Evolutionary conservation across 2,329 filamentous ascomycete species (phyloP).

Genomic region (Golovinomyces cichoracearum): DNA sequence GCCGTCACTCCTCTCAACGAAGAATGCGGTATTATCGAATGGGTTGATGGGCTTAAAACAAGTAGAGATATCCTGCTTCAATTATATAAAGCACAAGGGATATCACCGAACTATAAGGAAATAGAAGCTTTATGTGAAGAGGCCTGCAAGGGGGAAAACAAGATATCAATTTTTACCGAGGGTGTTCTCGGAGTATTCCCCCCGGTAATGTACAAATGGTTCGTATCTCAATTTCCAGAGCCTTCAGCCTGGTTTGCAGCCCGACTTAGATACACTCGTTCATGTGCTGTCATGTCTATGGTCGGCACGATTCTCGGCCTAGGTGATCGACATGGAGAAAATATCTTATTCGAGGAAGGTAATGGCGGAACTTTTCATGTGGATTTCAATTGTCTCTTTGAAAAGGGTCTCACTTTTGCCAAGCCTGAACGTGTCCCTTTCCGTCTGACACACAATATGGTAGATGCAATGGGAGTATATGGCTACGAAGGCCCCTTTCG

Average conservation of each 20-base stretch:
- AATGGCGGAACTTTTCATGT: constrained; percentile 91
- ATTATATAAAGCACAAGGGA: constrained; percentile 49
- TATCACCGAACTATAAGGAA: constrained; percentile 41
- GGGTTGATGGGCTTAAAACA: constrained; percentile 89
- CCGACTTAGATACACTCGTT: constrained; percentile 68
- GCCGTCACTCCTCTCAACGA: constrained; percentile 91
- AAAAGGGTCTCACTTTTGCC: constrained; percentile 86
- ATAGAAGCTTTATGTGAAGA: constrained; percentile 39
- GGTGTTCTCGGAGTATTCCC: constrained; percentile 41
- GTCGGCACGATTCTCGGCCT: constrained; percentile 82
- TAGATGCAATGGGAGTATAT: constrained; percentile 86
- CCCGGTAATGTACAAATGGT: constrained; percentile 76
- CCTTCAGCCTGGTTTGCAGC: constrained; percentile 80
- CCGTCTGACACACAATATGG: constrained; percentile 94
- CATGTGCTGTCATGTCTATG: constrained; percentile 98
- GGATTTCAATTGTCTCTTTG: constrained; percentile 98
- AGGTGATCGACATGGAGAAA: constrained; percentile 89
- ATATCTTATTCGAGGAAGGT: constrained; percentile 80
- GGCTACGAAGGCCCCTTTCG: constrained; percentile 85
- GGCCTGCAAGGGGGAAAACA: constrained; percentile 28
- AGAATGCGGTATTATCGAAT: constrained; percentile 93
- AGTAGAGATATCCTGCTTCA: constrained; percentile 70
- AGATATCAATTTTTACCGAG: constrained; percentile 46
- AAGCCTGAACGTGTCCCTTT: constrained; percentile 91
- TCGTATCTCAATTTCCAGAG: constrained; percentile 80